Evolutionary conservation across 805 yeast genomes (phyloP).

Genomic region (Maudiozyma pseudohumilis): DNA sequence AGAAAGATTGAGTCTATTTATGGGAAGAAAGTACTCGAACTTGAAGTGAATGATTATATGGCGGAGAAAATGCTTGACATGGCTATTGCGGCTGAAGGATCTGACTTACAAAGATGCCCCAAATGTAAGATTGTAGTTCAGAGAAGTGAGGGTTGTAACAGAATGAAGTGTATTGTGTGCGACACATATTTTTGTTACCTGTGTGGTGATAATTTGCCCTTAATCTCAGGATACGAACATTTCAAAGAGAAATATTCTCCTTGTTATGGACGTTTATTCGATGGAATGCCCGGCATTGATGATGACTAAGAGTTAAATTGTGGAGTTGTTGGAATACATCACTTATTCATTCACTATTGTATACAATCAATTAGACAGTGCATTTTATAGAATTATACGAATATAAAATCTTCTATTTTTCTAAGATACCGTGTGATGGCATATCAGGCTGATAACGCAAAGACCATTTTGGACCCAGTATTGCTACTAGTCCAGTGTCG

Average conservation of each 20-base stretch:
- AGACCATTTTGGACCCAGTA: slow-evolving; percentile 50
- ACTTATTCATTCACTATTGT: neutral
- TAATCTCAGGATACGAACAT: slow-evolving; percentile 43
- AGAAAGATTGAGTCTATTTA: slow-evolving; percentile 32
- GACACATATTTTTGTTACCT: slow-evolving; percentile 41
- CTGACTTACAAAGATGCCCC: slow-evolving; percentile 43
- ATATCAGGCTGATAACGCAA: slow-evolving; percentile 25
- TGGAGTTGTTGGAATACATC: neutral
- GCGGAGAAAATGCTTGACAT: slow-evolving; percentile 40
- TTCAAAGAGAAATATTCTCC: slow-evolving; percentile 33
- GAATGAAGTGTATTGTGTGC: slow-evolving; percentile 48
- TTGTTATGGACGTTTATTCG: slow-evolving; percentile 44
- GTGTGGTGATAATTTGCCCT: slow-evolving; percentile 37
- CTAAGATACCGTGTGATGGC: slow-evolving; percentile 21
- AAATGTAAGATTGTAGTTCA: slow-evolving; percentile 40
- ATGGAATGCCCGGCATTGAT: slow-evolving; percentile 37
- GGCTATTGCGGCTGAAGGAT: slow-evolving; percentile 33
- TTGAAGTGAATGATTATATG: slow-evolving; percentile 36
- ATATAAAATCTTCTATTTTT: slow-evolving; percentile 1
- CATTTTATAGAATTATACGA: neutral
- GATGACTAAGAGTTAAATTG: slow-evolving; percentile 1
- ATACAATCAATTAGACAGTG: too few species aligned
- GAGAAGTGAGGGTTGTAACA: slow-evolving; percentile 54
- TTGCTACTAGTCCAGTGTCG: slow-evolving; percentile 43
- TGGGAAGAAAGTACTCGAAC: slow-evolving; percentile 35